Evolutionary conservation across 345 rosid genomes (phyloP).

Genomic region (Hibiscus syriacus): DNA sequence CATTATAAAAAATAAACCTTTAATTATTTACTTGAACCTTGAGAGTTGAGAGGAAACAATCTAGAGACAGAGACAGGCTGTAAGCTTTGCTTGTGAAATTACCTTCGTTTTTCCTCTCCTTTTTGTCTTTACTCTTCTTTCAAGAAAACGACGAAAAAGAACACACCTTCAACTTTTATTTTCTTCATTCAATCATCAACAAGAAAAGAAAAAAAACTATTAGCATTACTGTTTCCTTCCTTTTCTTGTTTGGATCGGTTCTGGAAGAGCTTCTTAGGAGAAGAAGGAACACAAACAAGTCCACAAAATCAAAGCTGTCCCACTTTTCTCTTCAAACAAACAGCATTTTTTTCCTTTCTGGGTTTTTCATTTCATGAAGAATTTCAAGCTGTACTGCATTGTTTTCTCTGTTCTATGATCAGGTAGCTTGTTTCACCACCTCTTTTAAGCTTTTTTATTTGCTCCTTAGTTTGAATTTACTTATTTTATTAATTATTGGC

Average conservation of each 20-base stretch:
- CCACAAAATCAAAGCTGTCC: slow-evolving; percentile 19
- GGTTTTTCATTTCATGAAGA: slow-evolving; percentile 10
- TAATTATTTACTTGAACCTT: too few species aligned
- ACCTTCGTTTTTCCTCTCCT: not conserved
- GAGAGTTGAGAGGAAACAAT: not conserved
- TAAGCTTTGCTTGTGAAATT: not conserved
- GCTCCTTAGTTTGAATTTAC: not conserved
- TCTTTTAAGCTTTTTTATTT: not conserved
- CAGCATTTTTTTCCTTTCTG: slow-evolving; percentile 1
- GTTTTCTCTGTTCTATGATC: slow-evolving; percentile 29
- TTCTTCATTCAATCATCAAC: not conserved
- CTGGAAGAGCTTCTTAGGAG: too few species aligned
- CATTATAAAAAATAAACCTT: too few species aligned
- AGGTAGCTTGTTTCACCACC: slow-evolving; percentile 25
- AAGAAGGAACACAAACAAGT: too few species aligned
- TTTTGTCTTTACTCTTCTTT: not conserved
- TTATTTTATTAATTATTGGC: not conserved
- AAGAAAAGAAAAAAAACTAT: not conserved
- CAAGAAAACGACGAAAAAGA: not conserved
- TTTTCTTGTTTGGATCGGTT: too few species aligned
- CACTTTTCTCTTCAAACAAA: slow-evolving; percentile 15
- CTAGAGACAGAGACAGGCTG: not conserved
- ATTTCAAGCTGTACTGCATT: slow-evolving; percentile 24
- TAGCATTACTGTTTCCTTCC: not conserved
- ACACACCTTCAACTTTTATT: not conserved